Evolutionary conservation across 345 rosid genomes (phyloP), one percentile per base, ranked within the genome.

Genomic region (Eucalyptus tenuipes): DNA sequence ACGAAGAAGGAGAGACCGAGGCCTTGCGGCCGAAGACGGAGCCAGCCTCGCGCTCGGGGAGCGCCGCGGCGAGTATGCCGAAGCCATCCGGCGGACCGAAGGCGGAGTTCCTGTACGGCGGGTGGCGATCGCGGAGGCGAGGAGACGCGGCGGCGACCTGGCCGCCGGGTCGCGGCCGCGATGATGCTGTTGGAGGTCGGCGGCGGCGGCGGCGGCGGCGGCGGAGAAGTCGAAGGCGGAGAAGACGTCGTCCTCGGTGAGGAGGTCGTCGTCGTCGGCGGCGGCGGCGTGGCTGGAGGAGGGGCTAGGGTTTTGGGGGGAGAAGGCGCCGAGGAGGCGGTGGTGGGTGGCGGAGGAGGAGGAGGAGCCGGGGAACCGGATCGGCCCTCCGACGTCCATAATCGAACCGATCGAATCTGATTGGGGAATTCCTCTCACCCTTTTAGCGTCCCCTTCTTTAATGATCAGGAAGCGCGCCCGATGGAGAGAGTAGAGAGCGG

Each of bases 61-160:
- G 93, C 45, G 96, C 99, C 40, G 96, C 99, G 1, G 98, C 97
- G 44, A 95, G 95, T 91, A 97, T 97, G 88, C 99, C 99, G 85
- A 93, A 96, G 79, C 92, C 93, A 45, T 94, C 96, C 64, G 92
- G 71, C n/a, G 42, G 86, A 25, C 88, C 81, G 87, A 91, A 90
- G 33, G 88, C 82, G 84, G 87, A 44, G 84, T n/a, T 64, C 85
- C 40, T 16, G 86, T 47, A 88, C 52, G 20, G 88, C 89, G 53
- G 44, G n/a, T 71, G 91, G 57, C 29, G 88, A 84, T 86, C 86
- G 57, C 86, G 87, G 8, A 81, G 89, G 64, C 86, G 49, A 88
- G 87, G 86, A 87, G 88, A 91, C 87, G 86, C 85, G 88, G 86
- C 90, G 86, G 91, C 91, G 88, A 87, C 92, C 87, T 88, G 90